phyloP scores from a whole-genome alignment of 495 filamentous ascomycete genomes.

The Elaphomyces granulatus region DNA sequence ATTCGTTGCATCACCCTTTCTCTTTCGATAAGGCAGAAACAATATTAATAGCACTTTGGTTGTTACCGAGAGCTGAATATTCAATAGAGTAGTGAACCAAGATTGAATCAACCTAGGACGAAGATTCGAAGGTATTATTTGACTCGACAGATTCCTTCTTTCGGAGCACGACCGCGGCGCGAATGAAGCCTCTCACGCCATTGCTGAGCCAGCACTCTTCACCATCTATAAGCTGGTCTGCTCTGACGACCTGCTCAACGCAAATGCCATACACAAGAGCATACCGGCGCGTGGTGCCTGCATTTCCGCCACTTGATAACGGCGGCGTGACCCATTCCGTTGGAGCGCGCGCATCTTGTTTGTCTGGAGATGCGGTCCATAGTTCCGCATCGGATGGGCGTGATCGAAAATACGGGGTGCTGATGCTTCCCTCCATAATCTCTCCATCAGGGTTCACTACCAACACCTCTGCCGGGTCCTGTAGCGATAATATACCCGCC shows the following conservation, averaged over 20 bases:
- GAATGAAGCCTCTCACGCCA: constrained; percentile 64
- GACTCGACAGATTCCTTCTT: no score
- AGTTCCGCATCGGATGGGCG: constrained; percentile 1
- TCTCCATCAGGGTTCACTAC: constrained; percentile 51
- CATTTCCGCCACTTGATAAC: constrained; percentile 54
- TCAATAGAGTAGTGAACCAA: no score
- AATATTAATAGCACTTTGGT: no score
- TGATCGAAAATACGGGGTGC: constrained; percentile 66
- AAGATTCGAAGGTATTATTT: no score
- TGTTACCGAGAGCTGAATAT: no score
- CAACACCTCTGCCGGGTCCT: constrained; percentile 53
- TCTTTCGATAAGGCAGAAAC: no score
- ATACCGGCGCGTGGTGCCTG: constrained; percentile 72
- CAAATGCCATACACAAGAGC: constrained; percentile 50
- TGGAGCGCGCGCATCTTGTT: background rate
- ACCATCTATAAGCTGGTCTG: constrained; percentile 44
- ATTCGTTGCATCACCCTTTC: no score
- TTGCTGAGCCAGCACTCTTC: constrained; percentile 79
- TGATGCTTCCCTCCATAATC: constrained; percentile 77
- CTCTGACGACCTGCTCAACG: constrained; percentile 43
- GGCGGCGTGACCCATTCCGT: constrained; percentile 29
- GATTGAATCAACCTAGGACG: no score
- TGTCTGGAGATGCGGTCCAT: background rate
- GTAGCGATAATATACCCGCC: constrained; percentile 34
- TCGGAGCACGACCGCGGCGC: constrained; percentile 13